phyloP scores from a whole-genome alignment of 208 protist species.

The Crithidia sp. region DNA sequence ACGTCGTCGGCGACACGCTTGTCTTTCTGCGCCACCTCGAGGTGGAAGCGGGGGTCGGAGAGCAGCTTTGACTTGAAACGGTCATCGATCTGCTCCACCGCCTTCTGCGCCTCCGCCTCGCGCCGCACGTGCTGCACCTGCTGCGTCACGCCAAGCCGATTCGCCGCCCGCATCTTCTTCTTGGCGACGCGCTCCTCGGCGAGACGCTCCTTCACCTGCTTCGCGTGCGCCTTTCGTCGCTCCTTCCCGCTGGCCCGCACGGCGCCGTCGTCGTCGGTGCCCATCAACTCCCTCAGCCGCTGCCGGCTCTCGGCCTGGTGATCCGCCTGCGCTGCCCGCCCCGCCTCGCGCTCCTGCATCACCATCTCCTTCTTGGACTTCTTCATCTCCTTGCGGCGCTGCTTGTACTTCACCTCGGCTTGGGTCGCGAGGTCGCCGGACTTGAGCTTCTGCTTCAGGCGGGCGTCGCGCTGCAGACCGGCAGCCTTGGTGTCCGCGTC shows the following conservation, averaged over 20 bases:
- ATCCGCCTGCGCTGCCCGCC: conserved; percentile 42
- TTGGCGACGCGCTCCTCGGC: conserved; percentile 69
- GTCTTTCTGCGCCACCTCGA: conserved; percentile 80
- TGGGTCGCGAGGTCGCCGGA: conserved; percentile 57
- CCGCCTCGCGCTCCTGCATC: conserved; percentile 62
- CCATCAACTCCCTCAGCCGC: conserved; percentile 62
- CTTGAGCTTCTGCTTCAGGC: conserved; percentile 68
- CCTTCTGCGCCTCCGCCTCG: conserved; percentile 43
- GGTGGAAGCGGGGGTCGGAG: conserved; percentile 83
- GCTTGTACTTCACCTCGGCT: conserved; percentile 89
- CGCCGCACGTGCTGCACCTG: conserved; percentile 41
- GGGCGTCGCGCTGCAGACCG: conserved; percentile 71
- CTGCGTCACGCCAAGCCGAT: conserved; percentile 59
- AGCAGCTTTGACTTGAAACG: conserved; percentile 89
- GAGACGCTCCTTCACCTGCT: conserved; percentile 64
- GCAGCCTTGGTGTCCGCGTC: conserved; percentile 75
- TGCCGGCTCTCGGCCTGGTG: conserved; percentile 54
- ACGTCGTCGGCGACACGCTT: conserved; percentile 69
- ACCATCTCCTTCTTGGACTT: conserved; percentile 86
- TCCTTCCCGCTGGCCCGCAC: conserved; percentile 67
- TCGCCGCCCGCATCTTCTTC: conserved; percentile 77
- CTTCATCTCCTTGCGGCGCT: conserved; percentile 86
- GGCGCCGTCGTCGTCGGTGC: conserved; percentile 55
- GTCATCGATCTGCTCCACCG: conserved; percentile 63
- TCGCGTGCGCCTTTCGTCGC: conserved; percentile 74